phyloP scores from a whole-genome alignment of 805 yeast species.

The Debaryomyces tyrocola region DNA sequence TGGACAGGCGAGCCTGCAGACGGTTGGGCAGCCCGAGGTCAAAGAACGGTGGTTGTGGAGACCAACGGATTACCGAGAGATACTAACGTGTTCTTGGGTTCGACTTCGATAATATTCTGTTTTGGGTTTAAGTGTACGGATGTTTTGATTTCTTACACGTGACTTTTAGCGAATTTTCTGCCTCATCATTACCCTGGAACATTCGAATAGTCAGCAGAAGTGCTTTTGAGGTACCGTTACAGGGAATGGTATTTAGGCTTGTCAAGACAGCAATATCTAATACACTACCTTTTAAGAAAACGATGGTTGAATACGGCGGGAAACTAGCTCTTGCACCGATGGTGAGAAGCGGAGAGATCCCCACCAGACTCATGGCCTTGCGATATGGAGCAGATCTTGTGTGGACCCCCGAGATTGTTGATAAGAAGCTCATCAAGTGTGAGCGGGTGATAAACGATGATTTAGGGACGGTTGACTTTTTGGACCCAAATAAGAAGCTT shows the following conservation, averaged over 20 bases:
- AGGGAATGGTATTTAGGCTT: background rate
- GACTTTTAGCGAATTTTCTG: too few species aligned
- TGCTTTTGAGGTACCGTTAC: too few species aligned
- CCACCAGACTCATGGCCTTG: constrained; percentile 78
- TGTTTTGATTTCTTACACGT: too few species aligned
- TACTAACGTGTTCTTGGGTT: too few species aligned
- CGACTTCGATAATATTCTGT: too few species aligned
- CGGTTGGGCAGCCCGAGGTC: too few species aligned
- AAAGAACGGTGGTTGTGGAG: too few species aligned
- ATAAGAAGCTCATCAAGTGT: constrained; percentile 75
- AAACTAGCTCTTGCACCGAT: constrained; percentile 90
- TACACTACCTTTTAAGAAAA: background rate
- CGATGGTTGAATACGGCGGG: constrained; percentile 59
- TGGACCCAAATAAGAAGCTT: constrained; percentile 39
- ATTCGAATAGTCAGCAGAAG: too few species aligned
- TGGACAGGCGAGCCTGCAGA: too few species aligned
- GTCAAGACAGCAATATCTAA: background rate
- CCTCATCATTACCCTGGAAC: too few species aligned
- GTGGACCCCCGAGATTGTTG: constrained; percentile 93
- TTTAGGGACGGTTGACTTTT: constrained; percentile 61
- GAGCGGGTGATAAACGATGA: constrained; percentile 58
- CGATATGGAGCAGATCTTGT: constrained; percentile 90
- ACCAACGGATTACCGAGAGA: too few species aligned
- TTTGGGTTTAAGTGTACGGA: too few species aligned
- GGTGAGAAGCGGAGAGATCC: constrained; percentile 96